A percentile compares a stretch with the other conserved stretches of the same genome.
Conservation (phyloP, 2,329 filamentous ascomycete genomes). For the Lomentospora prolificans region DNA sequence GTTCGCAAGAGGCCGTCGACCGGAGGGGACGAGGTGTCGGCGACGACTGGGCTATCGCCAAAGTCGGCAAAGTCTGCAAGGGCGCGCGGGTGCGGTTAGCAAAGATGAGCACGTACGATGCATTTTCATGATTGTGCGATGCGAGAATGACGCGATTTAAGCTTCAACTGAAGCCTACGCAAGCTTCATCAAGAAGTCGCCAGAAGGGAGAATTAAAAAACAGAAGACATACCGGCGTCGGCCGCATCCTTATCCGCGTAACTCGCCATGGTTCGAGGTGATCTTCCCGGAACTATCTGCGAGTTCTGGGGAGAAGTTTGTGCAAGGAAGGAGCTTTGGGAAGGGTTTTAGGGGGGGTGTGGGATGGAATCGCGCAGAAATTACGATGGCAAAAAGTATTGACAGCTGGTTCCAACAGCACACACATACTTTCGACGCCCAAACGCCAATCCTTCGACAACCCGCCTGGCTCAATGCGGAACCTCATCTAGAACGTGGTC, state of each 20-base stretch:
- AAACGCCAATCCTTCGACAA: not conserved
- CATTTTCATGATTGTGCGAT: too few relatives aligned
- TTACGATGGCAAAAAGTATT: not conserved
- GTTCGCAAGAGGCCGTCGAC: constrained; percentile 23
- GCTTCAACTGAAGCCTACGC: too few relatives aligned
- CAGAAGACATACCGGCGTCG: constrained; percentile 5
- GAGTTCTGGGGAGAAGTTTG: not conserved
- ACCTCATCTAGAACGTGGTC: not conserved
- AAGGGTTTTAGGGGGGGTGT: too few relatives aligned
- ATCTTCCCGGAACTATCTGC: not conserved
- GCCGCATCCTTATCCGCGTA: constrained; percentile 5
- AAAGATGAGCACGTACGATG: not conserved
- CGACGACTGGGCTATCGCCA: constrained; percentile 4
- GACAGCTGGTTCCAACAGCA: not conserved
- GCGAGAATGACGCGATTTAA: too few relatives aligned
- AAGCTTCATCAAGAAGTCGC: not conserved
- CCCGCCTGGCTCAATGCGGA: not conserved
- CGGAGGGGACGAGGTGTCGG: constrained; percentile 1
- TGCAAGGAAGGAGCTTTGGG: too few relatives aligned
- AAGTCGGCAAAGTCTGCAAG: constrained; percentile 7
- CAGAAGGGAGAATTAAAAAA: not conserved
- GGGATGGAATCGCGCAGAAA: not conserved
- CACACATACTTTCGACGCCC: too few relatives aligned
- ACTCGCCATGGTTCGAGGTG: constrained; percentile 6
- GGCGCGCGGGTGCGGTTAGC: not conserved